Base-by-base conservation (phyloP, 352 stramenopile species). In the Phytophthora brassicae region DNA sequence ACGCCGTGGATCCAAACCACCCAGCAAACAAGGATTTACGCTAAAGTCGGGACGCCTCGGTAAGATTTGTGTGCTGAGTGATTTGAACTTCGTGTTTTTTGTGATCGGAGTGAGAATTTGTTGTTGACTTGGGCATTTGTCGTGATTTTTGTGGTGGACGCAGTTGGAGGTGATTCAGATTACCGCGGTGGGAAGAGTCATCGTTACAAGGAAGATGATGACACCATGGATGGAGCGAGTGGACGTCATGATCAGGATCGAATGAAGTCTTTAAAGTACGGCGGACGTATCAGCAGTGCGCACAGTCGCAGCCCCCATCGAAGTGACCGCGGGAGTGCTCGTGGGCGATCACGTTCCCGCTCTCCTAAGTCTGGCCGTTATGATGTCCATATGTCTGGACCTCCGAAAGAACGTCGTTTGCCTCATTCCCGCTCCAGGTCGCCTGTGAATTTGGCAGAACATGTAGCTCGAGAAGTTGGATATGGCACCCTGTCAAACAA, bases 11-110 rank as follows among this genome's bases (percentile, higher is more conserved):
- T 4, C 49, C 8, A 69, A 64, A 6, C 39, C 48, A 45, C 60
- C 73, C 26, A 64, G 13, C 42, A 79, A 75, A n/a, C 63, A 79
- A 52, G 59, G 63, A 3, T 87, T 87, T 61, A 69, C 75, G 50
- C 51, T 87, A 19, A 87, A 83, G 60, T 84, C 77, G 4, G 77
- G 77, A 55, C 69, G 77, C n/a, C 59, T 74, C 29, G 77, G 72
- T 84, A 74, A 73, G 65, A 71, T 62, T 31, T 31, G 47, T 64
- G 28, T 60, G 46, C 41, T 19, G 17, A 45, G 36, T 54, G 51
- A 14, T 17, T 66, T 66, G 31, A 54, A n/a, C 42, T 67, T 63
- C 39, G 48, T 63, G 31, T 24, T 64, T 31, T 56, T 41, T 46
- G n/a, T 54, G 22, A 22, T 8, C 41, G 41, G 23, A 53, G 35